phyloP scores from a whole-genome alignment of 1,284 basidiomycete genomes.

The Exobasidium rhododendri region DNA sequence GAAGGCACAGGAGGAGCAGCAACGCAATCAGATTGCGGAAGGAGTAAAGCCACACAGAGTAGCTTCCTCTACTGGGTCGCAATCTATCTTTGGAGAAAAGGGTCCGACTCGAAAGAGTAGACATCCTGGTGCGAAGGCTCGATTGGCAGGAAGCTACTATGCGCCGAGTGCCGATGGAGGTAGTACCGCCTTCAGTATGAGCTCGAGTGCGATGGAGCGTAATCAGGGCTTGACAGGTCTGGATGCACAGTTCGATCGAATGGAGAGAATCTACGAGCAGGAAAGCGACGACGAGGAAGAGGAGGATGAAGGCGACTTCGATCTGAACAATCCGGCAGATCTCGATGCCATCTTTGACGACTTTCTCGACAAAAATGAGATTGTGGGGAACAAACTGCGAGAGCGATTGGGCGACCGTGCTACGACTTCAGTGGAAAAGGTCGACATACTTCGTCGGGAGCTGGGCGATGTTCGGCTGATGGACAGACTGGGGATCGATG shows the following conservation, averaged over 20 bases:
- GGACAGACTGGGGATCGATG: conserved; percentile 24
- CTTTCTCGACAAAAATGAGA: conserved; percentile 86
- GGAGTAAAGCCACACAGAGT: neutral
- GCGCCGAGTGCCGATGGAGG: conserved; percentile 42
- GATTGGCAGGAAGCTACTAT: conserved; percentile 40
- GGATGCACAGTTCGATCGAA: conserved; percentile 81
- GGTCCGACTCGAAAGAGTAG: conserved; percentile 9
- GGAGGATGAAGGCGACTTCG: conserved; percentile 67
- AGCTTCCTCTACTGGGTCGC: conserved; percentile 25
- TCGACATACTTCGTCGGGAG: conserved; percentile 57
- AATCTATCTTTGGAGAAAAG: conserved; percentile 22
- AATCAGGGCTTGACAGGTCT: conserved; percentile 82
- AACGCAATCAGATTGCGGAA: neutral
- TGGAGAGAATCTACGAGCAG: conserved; percentile 58
- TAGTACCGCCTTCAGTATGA: conserved; percentile 65
- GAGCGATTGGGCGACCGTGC: conserved; percentile 55
- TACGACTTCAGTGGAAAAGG: conserved; percentile 64
- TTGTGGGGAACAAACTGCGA: conserved; percentile 78
- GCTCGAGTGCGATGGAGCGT: conserved; percentile 89
- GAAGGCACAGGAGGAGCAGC: conserved; percentile 16
- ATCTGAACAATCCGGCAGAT: conserved; percentile 71
- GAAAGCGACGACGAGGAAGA: conserved; percentile 71
- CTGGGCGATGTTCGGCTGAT: conserved; percentile 40
- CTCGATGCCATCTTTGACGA: conserved; percentile 89
- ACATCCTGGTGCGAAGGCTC: conserved; percentile 42